These are phyloP conservation scores for Triadica sebifera DNA, from an alignment of 345 rosid species.

Conservation along the genomic window DNA sequence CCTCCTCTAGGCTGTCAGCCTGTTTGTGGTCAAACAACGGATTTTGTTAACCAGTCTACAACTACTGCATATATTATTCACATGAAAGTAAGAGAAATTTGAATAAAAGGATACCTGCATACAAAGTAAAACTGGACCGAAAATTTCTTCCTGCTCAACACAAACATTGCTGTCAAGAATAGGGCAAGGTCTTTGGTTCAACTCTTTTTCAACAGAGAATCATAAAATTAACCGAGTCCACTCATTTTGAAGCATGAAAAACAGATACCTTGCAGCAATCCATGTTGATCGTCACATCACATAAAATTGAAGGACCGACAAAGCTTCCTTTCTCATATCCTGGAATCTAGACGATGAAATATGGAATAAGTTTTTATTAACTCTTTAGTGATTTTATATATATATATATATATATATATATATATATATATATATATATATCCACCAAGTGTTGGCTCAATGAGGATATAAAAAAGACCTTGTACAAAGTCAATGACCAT, in stretches of 20 bases:
- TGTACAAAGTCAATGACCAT: too few relatives aligned
- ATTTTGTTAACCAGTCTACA: not conserved
- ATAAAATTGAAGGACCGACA: slow-evolving; percentile 42
- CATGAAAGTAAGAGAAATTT: slow-evolving; percentile 7
- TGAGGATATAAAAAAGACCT: too few relatives aligned
- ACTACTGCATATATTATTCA: not conserved
- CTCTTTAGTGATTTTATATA: too few relatives aligned
- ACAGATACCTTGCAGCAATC: slow-evolving; percentile 40
- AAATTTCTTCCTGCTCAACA: slow-evolving; percentile 51
- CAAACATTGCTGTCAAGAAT: slow-evolving; percentile 33
- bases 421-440: too few relatives aligned
- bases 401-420: too few relatives aligned
- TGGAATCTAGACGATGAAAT: slow-evolving; percentile 32
- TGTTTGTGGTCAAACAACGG: slow-evolving; percentile 18
- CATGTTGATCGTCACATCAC: slow-evolving; percentile 39
- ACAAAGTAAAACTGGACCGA: slow-evolving; percentile 44
- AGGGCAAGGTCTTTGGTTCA: slow-evolving; percentile 26
- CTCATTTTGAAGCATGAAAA: slow-evolving; percentile 10
- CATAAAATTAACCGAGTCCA: slow-evolving; percentile 18
- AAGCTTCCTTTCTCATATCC: slow-evolving; percentile 47
- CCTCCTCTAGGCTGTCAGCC: slow-evolving; percentile 46
- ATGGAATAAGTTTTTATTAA: not conserved
- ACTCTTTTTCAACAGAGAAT: slow-evolving; percentile 30
- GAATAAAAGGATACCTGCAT: slow-evolving; percentile 38
- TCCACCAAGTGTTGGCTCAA: too few relatives aligned